These are phyloP conservation scores for Terana coerulea DNA, from an alignment of 768 basidiomycete genomes.

Conservation along the genomic window DNA sequence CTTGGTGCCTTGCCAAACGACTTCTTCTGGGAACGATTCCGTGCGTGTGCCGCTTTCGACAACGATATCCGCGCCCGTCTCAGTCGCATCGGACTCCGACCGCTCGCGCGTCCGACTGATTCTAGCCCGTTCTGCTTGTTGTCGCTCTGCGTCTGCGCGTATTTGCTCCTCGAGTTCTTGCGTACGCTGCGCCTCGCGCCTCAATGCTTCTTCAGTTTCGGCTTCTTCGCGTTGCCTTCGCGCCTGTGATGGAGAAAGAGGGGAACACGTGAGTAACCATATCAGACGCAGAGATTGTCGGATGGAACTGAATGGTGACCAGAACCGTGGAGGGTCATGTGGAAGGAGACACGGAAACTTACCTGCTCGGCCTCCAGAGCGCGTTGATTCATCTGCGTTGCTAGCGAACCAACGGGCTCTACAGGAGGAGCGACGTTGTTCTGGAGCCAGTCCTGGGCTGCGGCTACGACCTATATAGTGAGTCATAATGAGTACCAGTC, in stretches of 20 bases:
- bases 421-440: conserved; percentile 51
- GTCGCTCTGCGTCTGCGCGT: conserved; percentile 58
- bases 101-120: conserved; percentile 52
- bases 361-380: conserved; percentile 69
- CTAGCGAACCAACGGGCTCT: conserved; percentile 67
- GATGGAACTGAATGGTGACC: no score
- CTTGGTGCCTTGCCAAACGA: conserved; percentile 53
- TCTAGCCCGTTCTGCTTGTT: conserved; percentile 50
- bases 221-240: conserved; percentile 52
- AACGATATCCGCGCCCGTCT: conserved; percentile 42
- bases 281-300: conserved; percentile 10
- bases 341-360: conserved; percentile 15
- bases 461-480: conserved; percentile 9
- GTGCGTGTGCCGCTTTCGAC: conserved; percentile 44
- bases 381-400: conserved; percentile 73
- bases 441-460: conserved; percentile 67
- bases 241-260: conserved; percentile 34
- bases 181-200: conserved; percentile 49
- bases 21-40: conserved; percentile 56
- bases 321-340: no score
- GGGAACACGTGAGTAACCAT: background rate
- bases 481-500: no score
- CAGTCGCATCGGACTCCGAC: conserved; percentile 69
- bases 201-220: conserved; percentile 47
- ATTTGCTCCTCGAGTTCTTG: conserved; percentile 64